Conservation (phyloP, 2,329 filamentous ascomycete genomes). For the Metarhizium brunneum region DNA sequence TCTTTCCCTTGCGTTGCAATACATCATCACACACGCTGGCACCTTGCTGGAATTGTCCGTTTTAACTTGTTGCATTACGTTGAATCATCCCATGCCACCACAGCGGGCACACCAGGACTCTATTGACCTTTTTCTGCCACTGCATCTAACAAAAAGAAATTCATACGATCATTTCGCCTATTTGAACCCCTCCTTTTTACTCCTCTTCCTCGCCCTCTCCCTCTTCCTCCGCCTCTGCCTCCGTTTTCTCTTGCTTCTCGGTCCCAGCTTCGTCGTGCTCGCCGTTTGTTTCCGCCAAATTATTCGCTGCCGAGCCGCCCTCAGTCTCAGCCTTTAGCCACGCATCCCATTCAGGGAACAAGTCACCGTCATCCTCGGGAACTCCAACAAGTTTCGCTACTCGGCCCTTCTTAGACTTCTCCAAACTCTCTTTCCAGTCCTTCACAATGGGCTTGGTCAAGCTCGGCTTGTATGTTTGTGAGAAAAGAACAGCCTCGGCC, state of each 20-base stretch:
- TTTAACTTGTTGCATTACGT: background rate
- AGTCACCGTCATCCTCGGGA: slow-evolving; percentile 72
- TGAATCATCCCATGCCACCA: background rate
- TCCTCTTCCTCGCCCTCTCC: slow-evolving; percentile 12
- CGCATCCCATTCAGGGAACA: slow-evolving; percentile 96
- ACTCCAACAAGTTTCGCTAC: slow-evolving; percentile 76
- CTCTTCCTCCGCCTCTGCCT: slow-evolving; percentile 14
- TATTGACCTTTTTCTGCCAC: background rate
- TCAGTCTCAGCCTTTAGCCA: slow-evolving; percentile 75
- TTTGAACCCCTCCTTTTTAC: slow-evolving; percentile 3
- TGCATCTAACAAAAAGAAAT: background rate
- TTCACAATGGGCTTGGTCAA: slow-evolving; percentile 56
- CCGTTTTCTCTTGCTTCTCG: slow-evolving; percentile 9
- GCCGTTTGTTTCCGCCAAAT: background rate
- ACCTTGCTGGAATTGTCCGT: too few relatives aligned
- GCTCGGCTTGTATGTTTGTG: slow-evolving; percentile 92
- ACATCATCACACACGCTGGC: too few relatives aligned
- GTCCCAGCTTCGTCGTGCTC: slow-evolving; percentile 9
- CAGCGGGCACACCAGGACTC: background rate
- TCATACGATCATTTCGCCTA: slow-evolving; percentile 1
- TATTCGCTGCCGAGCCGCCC: slow-evolving; percentile 34
- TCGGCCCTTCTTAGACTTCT: slow-evolving; percentile 77
- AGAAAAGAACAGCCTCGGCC: slow-evolving; percentile 82
- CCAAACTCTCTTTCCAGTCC: slow-evolving; percentile 75
- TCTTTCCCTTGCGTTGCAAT: too few relatives aligned